Evolutionary conservation across 257 asterid species (phyloP).

Genomic region (Henckelia pumila): DNA sequence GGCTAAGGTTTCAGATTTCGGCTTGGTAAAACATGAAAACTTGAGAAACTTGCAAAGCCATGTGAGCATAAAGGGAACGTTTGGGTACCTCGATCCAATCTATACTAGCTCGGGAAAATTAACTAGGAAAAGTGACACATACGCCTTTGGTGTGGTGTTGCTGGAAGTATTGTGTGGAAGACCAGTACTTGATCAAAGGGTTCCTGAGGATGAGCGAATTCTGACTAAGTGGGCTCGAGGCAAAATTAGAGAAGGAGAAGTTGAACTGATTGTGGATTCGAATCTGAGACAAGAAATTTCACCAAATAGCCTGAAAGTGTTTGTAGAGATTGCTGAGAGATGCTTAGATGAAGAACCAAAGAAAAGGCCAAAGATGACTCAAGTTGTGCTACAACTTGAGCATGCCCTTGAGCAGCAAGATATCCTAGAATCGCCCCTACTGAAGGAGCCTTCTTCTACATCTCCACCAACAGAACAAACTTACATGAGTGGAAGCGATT

Average conservation of each 20-base stretch:
- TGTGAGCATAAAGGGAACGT: constrained; percentile 55
- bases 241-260: constrained; percentile 41
- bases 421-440: not conserved
- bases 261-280: constrained; percentile 39
- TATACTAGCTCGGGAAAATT: constrained; percentile 42
- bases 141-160: constrained; percentile 65
- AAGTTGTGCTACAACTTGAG: constrained; percentile 44
- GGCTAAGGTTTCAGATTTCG: constrained; percentile 59
- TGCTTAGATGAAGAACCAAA: constrained; percentile 49
- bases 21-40: constrained; percentile 48
- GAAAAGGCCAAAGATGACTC: constrained; percentile 59
- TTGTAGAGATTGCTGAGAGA: constrained; percentile 39
- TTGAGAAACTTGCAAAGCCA: constrained; percentile 34
- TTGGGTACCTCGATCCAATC: constrained; percentile 57
- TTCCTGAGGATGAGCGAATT: constrained; percentile 38
- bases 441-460: constrained; percentile 12
- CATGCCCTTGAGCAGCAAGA: constrained; percentile 33
- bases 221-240: constrained; percentile 41
- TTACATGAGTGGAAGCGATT: not conserved
- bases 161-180: constrained; percentile 58
- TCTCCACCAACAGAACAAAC: constrained; percentile 7
- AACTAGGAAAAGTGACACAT: constrained; percentile 58
- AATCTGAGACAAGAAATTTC: constrained; percentile 33
- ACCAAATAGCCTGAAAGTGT: constrained; percentile 35
- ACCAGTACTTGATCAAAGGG: constrained; percentile 39